Base-by-base conservation (phyloP, 805 yeast species). In the Wickerhamomyces ciferrii region DNA sequence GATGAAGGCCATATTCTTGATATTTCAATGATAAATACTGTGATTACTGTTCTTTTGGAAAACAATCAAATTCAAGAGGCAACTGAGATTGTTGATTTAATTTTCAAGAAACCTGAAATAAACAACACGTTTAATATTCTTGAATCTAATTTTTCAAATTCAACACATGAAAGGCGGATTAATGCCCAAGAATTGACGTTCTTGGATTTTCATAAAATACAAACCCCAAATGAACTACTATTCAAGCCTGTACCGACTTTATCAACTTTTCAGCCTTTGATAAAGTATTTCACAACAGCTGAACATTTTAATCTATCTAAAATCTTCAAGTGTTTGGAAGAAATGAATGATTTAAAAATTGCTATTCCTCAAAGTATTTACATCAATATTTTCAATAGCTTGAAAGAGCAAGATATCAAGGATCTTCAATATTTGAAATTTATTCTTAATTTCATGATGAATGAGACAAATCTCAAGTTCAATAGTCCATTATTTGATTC, bases 231-330 rank as follows among this genome's bases (percentile, higher is more conserved):
- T 3, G 2, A 36, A 3, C 31, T 53, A 13, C 23, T 54, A 21
- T 49, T 43, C 25, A 18, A 34, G 18, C 48, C 50, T 10, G 24
- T 48, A 1, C 54, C 53, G 8, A 48, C 52, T 1, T 51, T 40
- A 29, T 50, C 51, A n/a, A 54, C 55, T 1, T 48, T 54, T 43
- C 38, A 46, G 5, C 56, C 56, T 2, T 24, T 53, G 5, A 15
- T 54, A n/a, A 27, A 23, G 1, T 43, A 51, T 45, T 49, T 43
- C 24, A 41, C 47, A 10, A n/a, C 29, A 5, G 10, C 44, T 1
- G 9, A 34, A 7, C 14, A 27, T 4, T 51, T 54, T 14, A 32
- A 45, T 3, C 49, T 53, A 2, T 11, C 19, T 2, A 43, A 41
- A 29, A n/a, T 51, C 17, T 20, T 48, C 4, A 21, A 19, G 5